Conservation (phyloP, 768 basidiomycete genomes). For the Xerocomellus dryophilus region DNA sequence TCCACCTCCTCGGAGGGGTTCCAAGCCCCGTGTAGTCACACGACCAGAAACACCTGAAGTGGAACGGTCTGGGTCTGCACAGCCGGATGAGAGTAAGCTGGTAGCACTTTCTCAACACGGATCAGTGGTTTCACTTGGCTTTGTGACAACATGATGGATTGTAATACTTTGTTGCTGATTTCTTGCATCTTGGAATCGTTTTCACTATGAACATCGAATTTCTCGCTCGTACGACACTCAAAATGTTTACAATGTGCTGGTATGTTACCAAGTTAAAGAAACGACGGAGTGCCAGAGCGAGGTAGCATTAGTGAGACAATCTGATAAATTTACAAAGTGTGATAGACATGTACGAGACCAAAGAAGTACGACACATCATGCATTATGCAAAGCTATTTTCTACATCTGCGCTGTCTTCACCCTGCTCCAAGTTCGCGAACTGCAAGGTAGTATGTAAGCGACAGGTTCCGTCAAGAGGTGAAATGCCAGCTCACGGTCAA, state of each 20-base stretch:
- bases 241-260: neutral
- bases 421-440: constrained; percentile 88
- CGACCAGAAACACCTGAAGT: constrained; percentile 9
- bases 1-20: constrained; percentile 64
- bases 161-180: constrained; percentile 10
- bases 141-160: constrained; percentile 41
- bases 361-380: constrained; percentile 43
- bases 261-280: neutral
- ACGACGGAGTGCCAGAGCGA: neutral
- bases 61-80: constrained; percentile 8
- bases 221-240: neutral
- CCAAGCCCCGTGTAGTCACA: constrained; percentile 41
- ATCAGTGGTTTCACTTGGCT: constrained; percentile 53
- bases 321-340: constrained; percentile 20
- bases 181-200: constrained; percentile 12
- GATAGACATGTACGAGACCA: neutral
- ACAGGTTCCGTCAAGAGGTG: neutral
- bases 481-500: constrained; percentile 60
- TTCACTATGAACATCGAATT: neutral
- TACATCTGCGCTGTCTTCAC: constrained; percentile 92
- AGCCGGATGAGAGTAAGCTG: constrained; percentile 11
- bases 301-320: constrained; percentile 1
- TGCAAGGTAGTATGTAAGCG: constrained; percentile 27
- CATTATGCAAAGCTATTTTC: constrained; percentile 88
- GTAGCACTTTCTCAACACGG: constrained; percentile 46